Percentiles rank a stretch among this genome's conserved stretches.
Evolutionary conservation across 176 grass and related monocot genomes (phyloP).

Genomic region (Pontederia paniculata): DNA sequence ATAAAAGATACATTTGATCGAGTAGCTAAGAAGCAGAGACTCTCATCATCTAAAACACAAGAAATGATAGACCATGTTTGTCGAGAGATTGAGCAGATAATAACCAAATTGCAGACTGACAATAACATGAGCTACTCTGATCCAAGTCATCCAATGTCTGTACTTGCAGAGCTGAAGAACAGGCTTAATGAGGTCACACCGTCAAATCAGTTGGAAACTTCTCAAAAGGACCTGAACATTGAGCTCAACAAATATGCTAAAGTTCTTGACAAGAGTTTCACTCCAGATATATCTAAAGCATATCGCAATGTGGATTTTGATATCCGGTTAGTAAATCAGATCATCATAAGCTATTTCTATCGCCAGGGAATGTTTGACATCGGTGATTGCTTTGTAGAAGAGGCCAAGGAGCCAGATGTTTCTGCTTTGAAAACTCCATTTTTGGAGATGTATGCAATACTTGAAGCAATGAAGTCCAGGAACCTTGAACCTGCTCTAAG

Average conservation of each 20-base stretch:
- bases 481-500: slow-evolving; percentile 62
- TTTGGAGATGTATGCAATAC: slow-evolving; percentile 69
- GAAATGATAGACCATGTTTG: slow-evolving; percentile 50
- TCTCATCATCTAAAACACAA: slow-evolving; percentile 36
- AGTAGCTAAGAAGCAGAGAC: slow-evolving; percentile 50
- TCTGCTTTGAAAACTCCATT: slow-evolving; percentile 51
- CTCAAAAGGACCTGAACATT: slow-evolving; percentile 66
- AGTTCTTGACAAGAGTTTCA: slow-evolving; percentile 64
- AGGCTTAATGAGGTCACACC: slow-evolving; percentile 43
- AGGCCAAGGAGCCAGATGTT: slow-evolving; percentile 37
- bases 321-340: slow-evolving; percentile 44
- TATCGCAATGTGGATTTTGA: slow-evolving; percentile 77
- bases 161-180: slow-evolving; percentile 49
- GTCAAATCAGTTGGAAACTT: slow-evolving; percentile 47
- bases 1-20: slow-evolving; percentile 67
- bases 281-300: slow-evolving; percentile 71
- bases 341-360: slow-evolving; percentile 73
- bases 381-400: slow-evolving; percentile 45
- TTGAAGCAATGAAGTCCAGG: slow-evolving; percentile 59
- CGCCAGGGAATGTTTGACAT: slow-evolving; percentile 72
- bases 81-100: slow-evolving; percentile 47
- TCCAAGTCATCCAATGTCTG: slow-evolving; percentile 15
- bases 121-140: slow-evolving; percentile 30
- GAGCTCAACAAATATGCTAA: slow-evolving; percentile 62
- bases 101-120: slow-evolving; percentile 47